Conservation (phyloP, 1,139 yeast genomes). For the Candida dubliniensis region DNA sequence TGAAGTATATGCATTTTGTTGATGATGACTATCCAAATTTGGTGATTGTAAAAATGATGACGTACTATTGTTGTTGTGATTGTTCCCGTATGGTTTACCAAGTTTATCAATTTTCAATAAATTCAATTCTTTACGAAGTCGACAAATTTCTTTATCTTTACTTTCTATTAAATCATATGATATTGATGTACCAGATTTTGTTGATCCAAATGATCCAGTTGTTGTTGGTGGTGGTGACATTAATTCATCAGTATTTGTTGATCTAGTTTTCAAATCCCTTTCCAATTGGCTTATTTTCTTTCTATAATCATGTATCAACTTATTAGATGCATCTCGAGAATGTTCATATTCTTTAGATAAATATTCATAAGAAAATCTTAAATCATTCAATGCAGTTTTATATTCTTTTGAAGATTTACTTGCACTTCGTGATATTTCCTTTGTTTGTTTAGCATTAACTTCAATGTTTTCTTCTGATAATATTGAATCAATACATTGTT, state of each 20-base stretch:
- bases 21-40: slow-evolving; percentile 5
- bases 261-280: slow-evolving; percentile 27
- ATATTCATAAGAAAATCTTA: slow-evolving; percentile 64
- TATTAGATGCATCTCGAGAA: slow-evolving; percentile 50
- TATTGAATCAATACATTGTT: slow-evolving; percentile 49
- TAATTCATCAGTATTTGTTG: neutral
- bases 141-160: slow-evolving; percentile 48
- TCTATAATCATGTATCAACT: slow-evolving; percentile 49
- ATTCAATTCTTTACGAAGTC: slow-evolving; percentile 49
- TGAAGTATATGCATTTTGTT: slow-evolving; percentile 6
- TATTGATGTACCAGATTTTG: slow-evolving; percentile 1
- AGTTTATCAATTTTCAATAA: slow-evolving; percentile 50
- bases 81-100: slow-evolving; percentile 25
- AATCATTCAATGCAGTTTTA: slow-evolving; percentile 58
- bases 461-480: slow-evolving; percentile 11
- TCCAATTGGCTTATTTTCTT: slow-evolving; percentile 46
- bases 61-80: slow-evolving; percentile 1
- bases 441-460: neutral
- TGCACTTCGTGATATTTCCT: neutral
- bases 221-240: slow-evolving; percentile 6
- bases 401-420: slow-evolving; percentile 38
- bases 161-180: slow-evolving; percentile 22
- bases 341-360: slow-evolving; percentile 60
- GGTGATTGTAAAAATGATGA: slow-evolving; percentile 9
- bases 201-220: neutral